Percentiles rank a stretch among this genome's conserved stretches.
Evolutionary conservation across 1,284 basidiomycete genomes (phyloP).

Genomic region (Moniliella sp.): DNA sequence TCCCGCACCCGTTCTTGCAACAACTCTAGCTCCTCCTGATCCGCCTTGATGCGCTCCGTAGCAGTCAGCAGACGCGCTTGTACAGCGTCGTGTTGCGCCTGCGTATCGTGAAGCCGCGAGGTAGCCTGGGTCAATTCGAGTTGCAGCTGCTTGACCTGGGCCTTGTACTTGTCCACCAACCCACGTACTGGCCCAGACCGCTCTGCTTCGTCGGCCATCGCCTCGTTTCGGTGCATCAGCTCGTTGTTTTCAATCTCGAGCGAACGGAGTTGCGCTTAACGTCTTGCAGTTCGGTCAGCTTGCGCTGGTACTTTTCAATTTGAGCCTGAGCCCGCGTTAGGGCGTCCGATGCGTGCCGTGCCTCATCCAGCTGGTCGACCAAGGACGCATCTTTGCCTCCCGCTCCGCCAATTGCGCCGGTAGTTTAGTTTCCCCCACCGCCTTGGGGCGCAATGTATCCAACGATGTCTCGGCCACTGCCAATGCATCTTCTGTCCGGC

Average conservation of each 20-base stretch:
- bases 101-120: too few relatives aligned
- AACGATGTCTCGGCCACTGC: neutral
- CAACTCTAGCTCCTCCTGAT: slow-evolving; percentile 62
- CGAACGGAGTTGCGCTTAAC: slow-evolving; percentile 65
- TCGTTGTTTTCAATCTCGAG: slow-evolving; percentile 80
- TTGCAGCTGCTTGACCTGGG: slow-evolving; percentile 62
- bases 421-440: too few relatives aligned
- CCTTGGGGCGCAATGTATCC: neutral
- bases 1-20: slow-evolving; percentile 77
- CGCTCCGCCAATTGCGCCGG: too few relatives aligned
- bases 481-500: neutral
- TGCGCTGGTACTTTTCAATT: slow-evolving; percentile 96
- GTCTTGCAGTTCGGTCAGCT: slow-evolving; percentile 77
- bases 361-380: slow-evolving; percentile 78
- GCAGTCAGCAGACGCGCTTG: slow-evolving; percentile 19
- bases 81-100: slow-evolving; percentile 36
- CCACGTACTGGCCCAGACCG: slow-evolving; percentile 67
- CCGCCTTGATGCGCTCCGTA: slow-evolving; percentile 31
- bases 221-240: slow-evolving; percentile 69
- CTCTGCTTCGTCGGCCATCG: slow-evolving; percentile 68
- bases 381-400: slow-evolving; percentile 57
- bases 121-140: slow-evolving; percentile 46
- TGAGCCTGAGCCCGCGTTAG: slow-evolving; percentile 83
- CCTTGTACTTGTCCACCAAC: slow-evolving; percentile 75
- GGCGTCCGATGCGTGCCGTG: slow-evolving; percentile 57